These are phyloP conservation scores for Malus orientalis DNA, from an alignment of 306 rosid species.

Conservation along the genomic window DNA sequence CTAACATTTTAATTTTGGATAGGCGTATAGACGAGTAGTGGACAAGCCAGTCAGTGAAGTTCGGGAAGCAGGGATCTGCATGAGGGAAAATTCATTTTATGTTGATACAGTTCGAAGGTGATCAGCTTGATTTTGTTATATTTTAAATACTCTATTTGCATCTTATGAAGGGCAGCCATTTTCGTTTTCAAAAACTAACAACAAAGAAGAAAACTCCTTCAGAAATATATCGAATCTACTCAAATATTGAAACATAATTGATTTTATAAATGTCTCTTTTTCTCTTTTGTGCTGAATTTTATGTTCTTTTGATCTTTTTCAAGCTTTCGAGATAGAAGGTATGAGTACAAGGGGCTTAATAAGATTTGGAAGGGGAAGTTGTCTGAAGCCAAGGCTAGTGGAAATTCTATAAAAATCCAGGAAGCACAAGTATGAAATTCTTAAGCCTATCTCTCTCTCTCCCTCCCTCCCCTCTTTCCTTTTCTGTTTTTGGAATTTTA, in stretches of 20 bases:
- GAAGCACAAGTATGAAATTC: slow-evolving; percentile 77
- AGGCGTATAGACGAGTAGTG: slow-evolving; percentile 93
- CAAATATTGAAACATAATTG: not conserved
- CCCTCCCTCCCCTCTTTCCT: not conserved
- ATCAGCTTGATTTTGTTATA: slow-evolving; percentile 13
- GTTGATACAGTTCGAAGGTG: slow-evolving; percentile 99
- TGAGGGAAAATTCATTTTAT: slow-evolving; percentile 98
- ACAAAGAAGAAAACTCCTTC: not conserved
- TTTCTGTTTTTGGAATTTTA: not conserved
- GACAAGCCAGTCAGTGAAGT: slow-evolving; percentile 86
- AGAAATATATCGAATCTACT: not conserved
- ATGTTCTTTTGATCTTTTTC: slow-evolving; percentile 28
- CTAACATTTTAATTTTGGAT: slow-evolving; percentile 25
- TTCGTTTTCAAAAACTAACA: not conserved
- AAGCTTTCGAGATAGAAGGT: slow-evolving; percentile 97
- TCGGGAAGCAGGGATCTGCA: slow-evolving; percentile 97
- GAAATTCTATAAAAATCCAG: slow-evolving; percentile 81
- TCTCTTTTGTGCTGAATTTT: slow-evolving; percentile 18
- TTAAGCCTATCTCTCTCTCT: not conserved
- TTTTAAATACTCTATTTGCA: not conserved
- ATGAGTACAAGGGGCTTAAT: slow-evolving; percentile 94
- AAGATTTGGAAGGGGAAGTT: slow-evolving; percentile 96
- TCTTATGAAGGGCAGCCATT: not conserved
- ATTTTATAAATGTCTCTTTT: slow-evolving; percentile 2
- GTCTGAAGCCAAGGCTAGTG: slow-evolving; percentile 83